Base-by-base conservation (phyloP, 495 filamentous ascomycete genomes). In the Echria macrotheca region DNA sequence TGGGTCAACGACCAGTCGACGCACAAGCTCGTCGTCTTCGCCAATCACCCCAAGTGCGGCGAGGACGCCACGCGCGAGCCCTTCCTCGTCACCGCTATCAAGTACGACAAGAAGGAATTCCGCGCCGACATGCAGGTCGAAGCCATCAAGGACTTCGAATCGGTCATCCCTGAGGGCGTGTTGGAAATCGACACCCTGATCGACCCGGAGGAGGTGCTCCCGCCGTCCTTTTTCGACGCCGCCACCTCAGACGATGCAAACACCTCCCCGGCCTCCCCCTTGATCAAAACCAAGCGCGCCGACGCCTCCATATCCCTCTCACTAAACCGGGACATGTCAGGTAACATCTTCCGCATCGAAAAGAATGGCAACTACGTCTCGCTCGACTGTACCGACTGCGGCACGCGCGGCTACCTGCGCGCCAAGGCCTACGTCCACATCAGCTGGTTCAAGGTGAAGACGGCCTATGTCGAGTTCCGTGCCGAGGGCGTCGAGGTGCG, bases 371-470 rank as follows among this genome's bases (percentile, higher is more conserved):
- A 44, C 24, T 19, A 6, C 42, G 6, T 32, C 24, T 29, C 14
- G 42, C 42, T 44, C 23, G 24, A 29, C 42, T 44, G 42, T 25
- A 29, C 24, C 42, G 42, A 44, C 42, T 44, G 42, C 42, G 42
- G 42, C 42, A 44, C 42, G 24, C 28, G 28, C 42, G 42, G 42
- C 24, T 17, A 44, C n/a, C 14, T 44, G n/a, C 22, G 22, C 14
- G 42, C 31, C 24, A 32, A 29, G 24, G 15, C 31, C 5, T 29
- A 44, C 42, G 42, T 25, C 24, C 15, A 29, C n/a, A 44, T 44
- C 24, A 12, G 42, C 23, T 31, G 23, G 42, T 44, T 44, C 42
- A 14, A 7, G 6, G 24, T 44, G 14, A 44, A 32, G 24, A 10
- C 28, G 12, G 14, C 42, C 9, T 44, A 44, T 25, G 24, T 44